phyloP scores from a whole-genome alignment of 2,329 filamentous ascomycete species.

The Didymella pomorum region DNA sequence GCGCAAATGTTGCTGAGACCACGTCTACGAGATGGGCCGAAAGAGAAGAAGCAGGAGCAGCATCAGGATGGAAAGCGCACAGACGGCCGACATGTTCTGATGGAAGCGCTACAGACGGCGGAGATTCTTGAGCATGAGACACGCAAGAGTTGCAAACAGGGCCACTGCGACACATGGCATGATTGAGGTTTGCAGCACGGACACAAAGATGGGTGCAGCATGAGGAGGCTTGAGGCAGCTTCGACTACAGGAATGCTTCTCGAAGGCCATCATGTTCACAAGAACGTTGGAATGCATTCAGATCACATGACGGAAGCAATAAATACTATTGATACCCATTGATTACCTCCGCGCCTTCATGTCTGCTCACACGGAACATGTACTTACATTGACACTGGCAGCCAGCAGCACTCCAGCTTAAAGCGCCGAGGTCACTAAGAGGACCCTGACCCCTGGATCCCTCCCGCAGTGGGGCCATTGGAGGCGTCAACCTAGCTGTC shows the following conservation, averaged over 20 bases:
- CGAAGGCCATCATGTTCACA: not conserved
- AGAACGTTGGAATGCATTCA: not conserved
- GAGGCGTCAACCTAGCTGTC: constrained; percentile 3
- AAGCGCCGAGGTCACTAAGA: constrained; percentile 6
- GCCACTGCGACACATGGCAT: not conserved
- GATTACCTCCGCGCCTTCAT: not conserved
- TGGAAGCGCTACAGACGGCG: not conserved
- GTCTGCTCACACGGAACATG: not conserved
- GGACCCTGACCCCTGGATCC: constrained; percentile 11
- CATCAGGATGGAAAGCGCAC: not conserved
- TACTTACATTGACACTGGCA: not conserved
- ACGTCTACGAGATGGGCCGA: not conserved
- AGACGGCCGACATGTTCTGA: not conserved
- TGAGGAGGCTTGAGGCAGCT: not conserved
- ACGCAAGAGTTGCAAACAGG: not conserved
- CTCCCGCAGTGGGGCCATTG: constrained; percentile 15
- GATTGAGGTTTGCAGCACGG: not conserved
- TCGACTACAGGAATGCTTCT: constrained; percentile 16
- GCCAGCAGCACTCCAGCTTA: not conserved
- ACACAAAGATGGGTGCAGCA: not conserved
- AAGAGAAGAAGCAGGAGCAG: not conserved
- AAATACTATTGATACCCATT: constrained; percentile 13
- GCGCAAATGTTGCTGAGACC: not conserved
- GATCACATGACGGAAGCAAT: constrained; percentile 9
- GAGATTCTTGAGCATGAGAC: not conserved